Evolutionary conservation across 2,329 filamentous ascomycete genomes (phyloP), one percentile per base, ranked within the genome.

Genomic region (Aspergillus neotritici): DNA sequence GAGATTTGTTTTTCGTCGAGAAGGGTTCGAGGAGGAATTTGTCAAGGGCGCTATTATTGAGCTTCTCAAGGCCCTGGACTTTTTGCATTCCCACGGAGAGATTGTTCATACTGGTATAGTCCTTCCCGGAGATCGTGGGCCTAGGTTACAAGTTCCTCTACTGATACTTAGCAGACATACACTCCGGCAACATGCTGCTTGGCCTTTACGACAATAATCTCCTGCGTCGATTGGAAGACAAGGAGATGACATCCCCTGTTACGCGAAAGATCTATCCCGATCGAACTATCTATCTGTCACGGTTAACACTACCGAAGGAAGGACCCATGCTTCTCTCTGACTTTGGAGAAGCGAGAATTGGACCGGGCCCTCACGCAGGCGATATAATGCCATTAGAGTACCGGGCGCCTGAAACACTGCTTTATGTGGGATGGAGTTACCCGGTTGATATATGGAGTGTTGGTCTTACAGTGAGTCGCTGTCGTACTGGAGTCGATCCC

Each of bases 211-310:
- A 68, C 35, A 52, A 57, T 6, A 46, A 47, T 8, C 25, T 62
- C 4, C 40, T 69, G 2, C 32, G 39, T 34, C 36, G 37, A 0
- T 56, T 67, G 13, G 60, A 64, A 44, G 44, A 60, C 30, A 50
- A 40, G 4, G 64, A 67, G 44, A 49, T 47, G 13, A 44, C 25
- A 10, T 47, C 41, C 46, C 64, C 47, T 38, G 53, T 56, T 2
- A 61, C 69, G 4, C 57, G 70, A 4, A 76, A 75, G 42, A 34
- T 68, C 1, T 52, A 48, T 7, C 56, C 59, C 15, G 50, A 49
- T n/a, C 45, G 58, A n/a, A 68, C 64, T 10, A 53, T 64, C 14
- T 55, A 63, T 46, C 55, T 46, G 41, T 63, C 50, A 51, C 52
- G 43, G 44, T 47, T 51, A 43, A 61, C 49, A 34, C 38, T n/a